Evolutionary conservation across 1,284 basidiomycete species (phyloP).

Genomic region (Volvariella volvacea): DNA sequence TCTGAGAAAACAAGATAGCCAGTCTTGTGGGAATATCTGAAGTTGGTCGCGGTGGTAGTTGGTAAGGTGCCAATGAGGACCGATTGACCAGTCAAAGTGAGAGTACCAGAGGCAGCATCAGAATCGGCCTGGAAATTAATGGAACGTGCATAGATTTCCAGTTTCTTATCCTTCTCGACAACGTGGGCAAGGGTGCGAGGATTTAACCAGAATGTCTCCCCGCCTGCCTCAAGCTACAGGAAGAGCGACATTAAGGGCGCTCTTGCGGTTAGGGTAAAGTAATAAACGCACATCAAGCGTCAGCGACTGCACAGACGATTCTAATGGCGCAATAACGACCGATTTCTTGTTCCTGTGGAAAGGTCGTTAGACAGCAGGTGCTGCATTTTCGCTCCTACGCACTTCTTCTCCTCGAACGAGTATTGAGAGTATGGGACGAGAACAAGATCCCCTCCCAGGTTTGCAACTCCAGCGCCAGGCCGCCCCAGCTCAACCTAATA

Average conservation of each 20-base stretch:
- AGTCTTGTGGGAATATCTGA: constrained; percentile 53
- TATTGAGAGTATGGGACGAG: constrained; percentile 66
- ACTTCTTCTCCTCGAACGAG: constrained; percentile 67
- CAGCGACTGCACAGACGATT: constrained; percentile 38
- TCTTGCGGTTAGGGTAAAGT: not conserved
- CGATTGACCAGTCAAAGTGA: constrained; percentile 27
- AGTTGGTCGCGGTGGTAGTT: constrained; percentile 57
- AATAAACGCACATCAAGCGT: constrained; percentile 35
- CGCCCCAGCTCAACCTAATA: constrained; percentile 49
- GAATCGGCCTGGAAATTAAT: constrained; percentile 31
- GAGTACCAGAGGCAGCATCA: constrained; percentile 8
- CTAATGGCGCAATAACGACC: constrained; percentile 55
- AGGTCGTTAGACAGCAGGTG: not conserved
- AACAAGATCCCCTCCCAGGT: constrained; percentile 57
- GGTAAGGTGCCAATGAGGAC: constrained; percentile 56
- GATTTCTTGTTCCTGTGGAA: constrained; percentile 56
- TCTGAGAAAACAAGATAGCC: constrained; percentile 69
- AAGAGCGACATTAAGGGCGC: constrained; percentile 1
- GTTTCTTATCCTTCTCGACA: constrained; percentile 43
- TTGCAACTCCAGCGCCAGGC: constrained; percentile 61
- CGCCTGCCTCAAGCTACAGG: constrained; percentile 47
- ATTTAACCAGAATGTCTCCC: constrained; percentile 73
- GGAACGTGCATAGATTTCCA: constrained; percentile 54
- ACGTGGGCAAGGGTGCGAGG: constrained; percentile 62
- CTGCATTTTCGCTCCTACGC: constrained; percentile 24